A percentile compares a stretch with the other conserved stretches of the same genome.
These are phyloP conservation scores for Epichloe scottii DNA, from an alignment of 2,329 filamentous ascomycete genomes.

Conservation along the genomic window DNA sequence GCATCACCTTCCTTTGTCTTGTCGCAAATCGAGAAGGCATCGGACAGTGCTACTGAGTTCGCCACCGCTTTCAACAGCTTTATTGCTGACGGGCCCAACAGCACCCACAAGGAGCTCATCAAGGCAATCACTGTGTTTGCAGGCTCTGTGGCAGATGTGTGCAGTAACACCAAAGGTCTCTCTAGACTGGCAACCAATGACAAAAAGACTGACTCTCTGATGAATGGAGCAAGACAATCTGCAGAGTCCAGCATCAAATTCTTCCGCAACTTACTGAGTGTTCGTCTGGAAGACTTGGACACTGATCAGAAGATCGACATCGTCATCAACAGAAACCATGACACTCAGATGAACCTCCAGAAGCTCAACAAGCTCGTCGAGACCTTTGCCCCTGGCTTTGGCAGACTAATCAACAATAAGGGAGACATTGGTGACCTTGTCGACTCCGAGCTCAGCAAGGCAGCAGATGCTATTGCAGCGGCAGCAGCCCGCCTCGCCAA, in stretches of 20 bases:
- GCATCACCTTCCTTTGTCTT: slow-evolving; percentile 89
- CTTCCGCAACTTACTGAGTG: slow-evolving; percentile 88
- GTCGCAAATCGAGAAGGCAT: slow-evolving; percentile 95
- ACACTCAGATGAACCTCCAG: slow-evolving; percentile 89
- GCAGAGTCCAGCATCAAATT: slow-evolving; percentile 84
- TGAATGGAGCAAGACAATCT: slow-evolving; percentile 70
- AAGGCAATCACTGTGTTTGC: slow-evolving; percentile 84
- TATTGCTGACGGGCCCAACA: slow-evolving; percentile 90
- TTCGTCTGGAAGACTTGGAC: slow-evolving; percentile 83
- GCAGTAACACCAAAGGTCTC: slow-evolving; percentile 93
- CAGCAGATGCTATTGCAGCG: slow-evolving; percentile 87
- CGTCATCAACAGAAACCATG: slow-evolving; percentile 93
- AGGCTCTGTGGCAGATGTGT: slow-evolving; percentile 81
- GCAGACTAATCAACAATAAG: slow-evolving; percentile 63
- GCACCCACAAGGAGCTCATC: slow-evolving; percentile 81
- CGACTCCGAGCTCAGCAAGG: slow-evolving; percentile 81
- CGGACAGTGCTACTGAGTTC: slow-evolving; percentile 89
- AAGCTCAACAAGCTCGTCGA: slow-evolving; percentile 89
- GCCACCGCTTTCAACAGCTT: slow-evolving; percentile 98
- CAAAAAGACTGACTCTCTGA: slow-evolving; percentile 79
- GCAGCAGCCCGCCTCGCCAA: slow-evolving; percentile 82
- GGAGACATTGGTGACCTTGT: slow-evolving; percentile 90
- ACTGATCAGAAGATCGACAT: slow-evolving; percentile 89
- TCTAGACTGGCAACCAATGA: slow-evolving; percentile 89
- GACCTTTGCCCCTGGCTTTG: slow-evolving; percentile 76